Base-by-base conservation (phyloP, 139 green algal species). In the Chlamydomonas applanata region DNA sequence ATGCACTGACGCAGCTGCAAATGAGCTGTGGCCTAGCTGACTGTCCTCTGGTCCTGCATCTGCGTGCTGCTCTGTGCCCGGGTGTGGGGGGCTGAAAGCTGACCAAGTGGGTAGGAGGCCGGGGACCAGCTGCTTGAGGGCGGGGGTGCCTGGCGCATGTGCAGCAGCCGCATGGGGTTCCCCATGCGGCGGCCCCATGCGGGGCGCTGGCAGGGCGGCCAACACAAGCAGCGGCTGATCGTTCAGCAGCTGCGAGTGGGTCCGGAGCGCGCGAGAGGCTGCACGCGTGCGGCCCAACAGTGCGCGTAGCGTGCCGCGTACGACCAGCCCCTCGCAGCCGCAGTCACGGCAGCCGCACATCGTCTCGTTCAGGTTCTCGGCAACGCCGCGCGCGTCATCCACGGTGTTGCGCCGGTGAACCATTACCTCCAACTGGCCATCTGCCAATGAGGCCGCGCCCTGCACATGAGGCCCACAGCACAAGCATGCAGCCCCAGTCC, bases 321-420 rank as follows among this genome's bases (percentile, higher is more conserved):
- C 80, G 24, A 86, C 69, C 11, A 90, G 80, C 2, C 84, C 84
- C 45, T 72, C 17, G 76, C 86, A 92, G 35, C 75, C 25, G 73
- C 86, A 90, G 32, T 83, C 61, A 22, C 56, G 63, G 78, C 85
- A 91, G 53, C 86, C 88, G 56, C 89, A 93, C 53, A 83, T 68
- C 0, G 88, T 95, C 79, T 95, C 91, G 62, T 92, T 91, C 1
- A 96, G 64, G 13, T 83, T 67, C 80, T 96, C 91, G 1, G 20
- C 83, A 14, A 96, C 91, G 22, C 91, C 91, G 0, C 91, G 61
- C 7, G 13, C 57, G 73, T 96, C 91, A 36, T 93, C 90, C 63
- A 72, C 57, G 20, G 71, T 29, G 32, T 45, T 78, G 33, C 76
- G 67, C 54, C 83, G 63, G 71, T 86, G 79, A 70, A 89, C 17